Conservation (phyloP, 2,329 filamentous ascomycete species). For the Zymoseptoria tritici region DNA sequence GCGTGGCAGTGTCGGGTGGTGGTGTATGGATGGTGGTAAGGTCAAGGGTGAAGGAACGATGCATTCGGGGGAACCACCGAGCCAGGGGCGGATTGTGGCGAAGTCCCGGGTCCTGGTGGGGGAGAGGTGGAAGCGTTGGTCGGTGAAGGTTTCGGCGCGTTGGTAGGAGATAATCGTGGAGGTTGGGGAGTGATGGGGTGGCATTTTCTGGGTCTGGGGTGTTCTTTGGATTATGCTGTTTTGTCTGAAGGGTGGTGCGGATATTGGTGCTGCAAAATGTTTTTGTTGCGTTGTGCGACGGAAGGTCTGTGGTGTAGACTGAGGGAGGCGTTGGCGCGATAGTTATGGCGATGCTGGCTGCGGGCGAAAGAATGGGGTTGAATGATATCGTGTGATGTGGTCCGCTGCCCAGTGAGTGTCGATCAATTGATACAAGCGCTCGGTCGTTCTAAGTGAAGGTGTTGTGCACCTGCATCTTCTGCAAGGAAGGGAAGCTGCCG, state of each 20-base stretch:
- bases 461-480: not conserved
- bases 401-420: not conserved
- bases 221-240: not conserved
- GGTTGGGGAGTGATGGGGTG: not conserved
- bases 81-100: not conserved
- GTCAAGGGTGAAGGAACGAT: not conserved
- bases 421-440: not conserved
- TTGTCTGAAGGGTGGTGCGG: not conserved
- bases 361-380: not conserved
- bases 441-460: not conserved
- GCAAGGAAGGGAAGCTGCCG: not conserved
- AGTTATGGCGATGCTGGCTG: not conserved
- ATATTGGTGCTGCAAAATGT: not conserved
- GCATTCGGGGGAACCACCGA: not conserved
- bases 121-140: not conserved
- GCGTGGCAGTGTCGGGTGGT: not conserved
- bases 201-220: not conserved
- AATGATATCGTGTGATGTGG: not conserved
- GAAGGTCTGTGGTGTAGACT: too few relatives aligned
- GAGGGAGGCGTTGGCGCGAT: not conserved
- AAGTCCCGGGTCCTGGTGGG: not conserved
- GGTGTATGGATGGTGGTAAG: not conserved
- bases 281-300: too few relatives aligned
- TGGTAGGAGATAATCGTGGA: not conserved
- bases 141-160: not conserved